Evolutionary conservation across 805 yeast genomes (phyloP), one percentile per base, ranked within the genome.

Genomic region (Spencermartinsiella europaea): DNA sequence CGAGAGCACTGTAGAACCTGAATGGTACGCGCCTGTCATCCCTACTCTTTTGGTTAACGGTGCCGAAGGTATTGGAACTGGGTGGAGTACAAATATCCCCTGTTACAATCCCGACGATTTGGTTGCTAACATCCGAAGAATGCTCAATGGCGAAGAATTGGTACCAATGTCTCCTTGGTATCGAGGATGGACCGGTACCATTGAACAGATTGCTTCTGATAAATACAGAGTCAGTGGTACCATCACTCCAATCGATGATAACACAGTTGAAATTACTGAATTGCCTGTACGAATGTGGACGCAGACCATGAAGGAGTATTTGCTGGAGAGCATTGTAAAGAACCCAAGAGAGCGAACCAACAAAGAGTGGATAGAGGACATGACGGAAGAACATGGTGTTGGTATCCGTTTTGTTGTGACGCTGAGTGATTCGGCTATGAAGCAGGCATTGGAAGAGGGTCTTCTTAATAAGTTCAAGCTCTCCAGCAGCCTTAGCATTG

Each of bases 1-100:
- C 68, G 98, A 88, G 58, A 82, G 79, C 52, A 81, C 91, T 0
- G 95, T 91, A 16, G 99, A 93, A 64, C 99, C 99, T 0, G 89
- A 86, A 57, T 88, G 95, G 89, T 93, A 88, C 65, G 71, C 87
- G 35, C 99, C 99, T 1, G 80, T 93, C n/a, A 57, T 93, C 34
- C 99, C 99, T 7, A 86, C 89, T 87, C 63, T 93, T n/a, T 73
- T 93, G 51, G 95, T 93, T 3, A 93, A 93, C 61, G 99, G 99
- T 48, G 76, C 91, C 5, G 99, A 93, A 67, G 99, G 99, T 70
- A 93, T 93, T 64, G 99, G 99, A 52, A 90, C 99, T 40, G 99
- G 99, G 55, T 93, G 98, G 97, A 86, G 96, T 54, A 89, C 98
- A 1, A 80, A 79, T 51, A 83, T 93, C 52, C 99, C 99, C 1